phyloP scores from a whole-genome alignment of 352 stramenopile genomes.

The Phytophthora hibernalis region DNA sequence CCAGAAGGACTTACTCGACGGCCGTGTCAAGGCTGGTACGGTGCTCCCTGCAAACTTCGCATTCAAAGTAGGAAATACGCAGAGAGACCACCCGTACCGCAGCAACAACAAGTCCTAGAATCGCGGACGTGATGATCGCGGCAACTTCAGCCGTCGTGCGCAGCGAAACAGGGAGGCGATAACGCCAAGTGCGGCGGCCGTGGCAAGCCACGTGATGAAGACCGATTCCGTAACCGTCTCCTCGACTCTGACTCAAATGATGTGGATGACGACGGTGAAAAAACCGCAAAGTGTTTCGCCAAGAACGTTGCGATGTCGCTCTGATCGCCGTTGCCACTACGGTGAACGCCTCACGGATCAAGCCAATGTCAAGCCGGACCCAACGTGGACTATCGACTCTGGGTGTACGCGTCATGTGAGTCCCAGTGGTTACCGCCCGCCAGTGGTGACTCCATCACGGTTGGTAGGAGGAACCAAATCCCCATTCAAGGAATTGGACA shows the following conservation, averaged over 20 bases:
- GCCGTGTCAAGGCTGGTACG: background rate
- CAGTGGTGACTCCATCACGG: slow-evolving; percentile 10
- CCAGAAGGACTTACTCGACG: slow-evolving; percentile 4
- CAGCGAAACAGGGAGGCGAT: too few relatives aligned
- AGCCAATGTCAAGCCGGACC: too few relatives aligned
- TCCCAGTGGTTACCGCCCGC: background rate
- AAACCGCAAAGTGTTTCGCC: too few relatives aligned
- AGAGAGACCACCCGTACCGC: background rate
- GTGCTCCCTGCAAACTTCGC: slow-evolving; percentile 6
- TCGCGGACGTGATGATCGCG: background rate
- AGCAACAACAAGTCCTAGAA: background rate
- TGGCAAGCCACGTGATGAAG: too few relatives aligned
- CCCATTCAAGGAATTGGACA: slow-evolving; percentile 5
- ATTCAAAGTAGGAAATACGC: background rate
- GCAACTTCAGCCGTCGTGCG: too few relatives aligned
- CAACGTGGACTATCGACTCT: slow-evolving; percentile 9
- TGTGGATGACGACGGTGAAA: too few relatives aligned
- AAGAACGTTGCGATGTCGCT: too few relatives aligned
- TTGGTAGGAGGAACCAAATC: slow-evolving; percentile 3
- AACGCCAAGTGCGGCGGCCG: too few relatives aligned
- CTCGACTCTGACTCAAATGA: too few relatives aligned
- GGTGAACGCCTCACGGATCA: too few relatives aligned
- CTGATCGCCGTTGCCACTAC: too few relatives aligned
- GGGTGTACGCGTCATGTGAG: background rate
- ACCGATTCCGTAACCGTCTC: too few relatives aligned